These are phyloP conservation scores for Fusarium hostae DNA, from an alignment of 2,329 filamentous ascomycete genomes.

Conservation along the genomic window DNA sequence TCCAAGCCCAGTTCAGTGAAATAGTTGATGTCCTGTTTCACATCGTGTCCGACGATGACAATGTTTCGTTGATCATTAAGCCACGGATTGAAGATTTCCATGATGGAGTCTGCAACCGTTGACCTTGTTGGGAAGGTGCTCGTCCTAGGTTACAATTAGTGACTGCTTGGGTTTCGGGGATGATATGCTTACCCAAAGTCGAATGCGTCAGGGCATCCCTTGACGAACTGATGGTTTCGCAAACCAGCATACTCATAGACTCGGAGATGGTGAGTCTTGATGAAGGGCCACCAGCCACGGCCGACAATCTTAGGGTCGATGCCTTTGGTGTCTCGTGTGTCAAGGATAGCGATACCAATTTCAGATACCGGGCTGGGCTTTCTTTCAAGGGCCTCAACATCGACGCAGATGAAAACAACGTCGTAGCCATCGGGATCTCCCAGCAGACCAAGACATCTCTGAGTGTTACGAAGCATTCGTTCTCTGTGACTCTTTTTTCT, in stretches of 20 bases:
- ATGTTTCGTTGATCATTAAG: constrained; percentile 60
- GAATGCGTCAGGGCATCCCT: constrained; percentile 78
- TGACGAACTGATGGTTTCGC: constrained; percentile 74
- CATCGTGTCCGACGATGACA: constrained; percentile 83
- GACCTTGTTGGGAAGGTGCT: constrained; percentile 54
- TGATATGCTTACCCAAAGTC: constrained; percentile 74
- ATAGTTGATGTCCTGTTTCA: constrained; percentile 74
- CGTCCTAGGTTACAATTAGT: constrained; percentile 46
- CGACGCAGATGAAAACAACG: constrained; percentile 78
- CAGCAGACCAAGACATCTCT: constrained; percentile 75
- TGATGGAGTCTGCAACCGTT: constrained; percentile 51
- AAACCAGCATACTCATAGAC: constrained; percentile 75
- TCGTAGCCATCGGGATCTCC: constrained; percentile 18
- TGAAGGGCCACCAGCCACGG: constrained; percentile 72
- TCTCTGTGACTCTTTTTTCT: constrained; percentile 62
- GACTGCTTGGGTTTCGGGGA: not conserved
- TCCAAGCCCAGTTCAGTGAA: constrained; percentile 74
- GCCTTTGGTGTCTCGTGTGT: constrained; percentile 68
- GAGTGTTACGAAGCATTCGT: constrained; percentile 70
- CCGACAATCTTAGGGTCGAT: constrained; percentile 71
- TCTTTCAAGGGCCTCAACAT: constrained; percentile 84
- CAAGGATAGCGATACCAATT: constrained; percentile 83
- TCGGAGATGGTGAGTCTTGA: constrained; percentile 80
- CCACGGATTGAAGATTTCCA: constrained; percentile 50
- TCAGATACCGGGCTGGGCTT: constrained; percentile 78